Percentiles rank a stretch among this genome's conserved stretches.
Conservation (phyloP, 352 stramenopile genomes). For the Peronospora belbahrii region DNA sequence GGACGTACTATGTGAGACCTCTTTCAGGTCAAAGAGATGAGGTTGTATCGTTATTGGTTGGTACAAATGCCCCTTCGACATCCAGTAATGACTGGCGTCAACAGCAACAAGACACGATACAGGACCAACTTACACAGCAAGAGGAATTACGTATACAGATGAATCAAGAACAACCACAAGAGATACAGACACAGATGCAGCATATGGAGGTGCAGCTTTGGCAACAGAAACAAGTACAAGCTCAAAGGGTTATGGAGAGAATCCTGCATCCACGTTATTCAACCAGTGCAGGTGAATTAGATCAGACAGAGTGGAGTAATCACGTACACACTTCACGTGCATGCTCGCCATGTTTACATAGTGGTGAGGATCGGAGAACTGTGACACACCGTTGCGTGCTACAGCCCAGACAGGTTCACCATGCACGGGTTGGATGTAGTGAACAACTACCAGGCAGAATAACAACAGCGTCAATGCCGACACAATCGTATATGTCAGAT, state of each 20-base stretch:
- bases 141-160: constrained; percentile 3
- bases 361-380: not conserved
- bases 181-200: constrained; percentile 10
- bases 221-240: constrained; percentile 11
- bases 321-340: not conserved
- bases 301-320: constrained; percentile 5
- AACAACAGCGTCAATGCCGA: not conserved
- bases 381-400: not conserved
- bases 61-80: constrained; percentile 8
- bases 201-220: constrained; percentile 10
- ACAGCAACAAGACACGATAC: constrained; percentile 19
- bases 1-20: constrained; percentile 6
- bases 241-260: constrained; percentile 9
- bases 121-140: constrained; percentile 18
- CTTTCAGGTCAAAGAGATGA: constrained; percentile 3
- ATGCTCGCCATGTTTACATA: not conserved
- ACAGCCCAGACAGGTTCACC: not conserved
- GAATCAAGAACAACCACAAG: constrained; percentile 15
- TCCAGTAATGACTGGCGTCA: constrained; percentile 15
- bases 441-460: constrained; percentile 1
- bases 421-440: not conserved
- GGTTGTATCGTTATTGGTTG: constrained; percentile 5
- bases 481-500: not conserved
- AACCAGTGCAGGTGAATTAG: not conserved
- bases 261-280: constrained; percentile 7